phyloP scores from a whole-genome alignment of 495 filamentous ascomycete species.

The Hyaloscypha hepaticicola region DNA sequence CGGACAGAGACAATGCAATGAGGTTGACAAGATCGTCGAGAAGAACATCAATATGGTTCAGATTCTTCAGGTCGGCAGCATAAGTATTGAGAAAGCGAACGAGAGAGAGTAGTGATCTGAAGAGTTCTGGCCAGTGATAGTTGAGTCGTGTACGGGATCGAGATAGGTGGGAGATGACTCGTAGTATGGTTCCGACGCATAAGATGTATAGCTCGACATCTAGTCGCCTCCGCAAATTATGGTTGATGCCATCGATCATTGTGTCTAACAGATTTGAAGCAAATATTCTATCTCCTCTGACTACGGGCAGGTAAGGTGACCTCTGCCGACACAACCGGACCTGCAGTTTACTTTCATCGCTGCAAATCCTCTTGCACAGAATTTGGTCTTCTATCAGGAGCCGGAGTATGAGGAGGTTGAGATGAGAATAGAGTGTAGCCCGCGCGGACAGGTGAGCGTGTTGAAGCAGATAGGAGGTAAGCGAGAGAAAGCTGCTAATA shows the following conservation, averaged over 20 bases:
- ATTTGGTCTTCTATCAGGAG: slow-evolving; percentile 84
- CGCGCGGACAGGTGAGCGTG: slow-evolving; percentile 85
- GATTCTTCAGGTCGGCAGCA: slow-evolving; percentile 64
- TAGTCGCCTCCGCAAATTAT: slow-evolving; percentile 83
- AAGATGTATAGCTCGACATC: slow-evolving; percentile 84
- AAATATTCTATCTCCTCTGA: slow-evolving; percentile 66
- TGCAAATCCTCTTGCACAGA: slow-evolving; percentile 82
- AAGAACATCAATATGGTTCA: slow-evolving; percentile 57
- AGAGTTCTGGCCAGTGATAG: slow-evolving; percentile 97
- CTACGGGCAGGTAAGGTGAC: slow-evolving; percentile 80
- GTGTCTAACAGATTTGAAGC: slow-evolving; percentile 78
- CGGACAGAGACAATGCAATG: slow-evolving; percentile 81
- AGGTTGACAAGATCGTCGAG: slow-evolving; percentile 76
- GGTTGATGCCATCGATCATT: slow-evolving; percentile 86
- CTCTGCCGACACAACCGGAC: slow-evolving; percentile 89
- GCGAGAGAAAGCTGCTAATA: slow-evolving; percentile 78
- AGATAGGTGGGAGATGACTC: slow-evolving; percentile 79
- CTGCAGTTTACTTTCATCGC: slow-evolving; percentile 69
- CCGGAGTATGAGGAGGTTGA: slow-evolving; percentile 80
- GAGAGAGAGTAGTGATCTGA: slow-evolving; percentile 83
- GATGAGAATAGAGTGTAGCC: slow-evolving; percentile 74
- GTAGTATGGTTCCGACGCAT: slow-evolving; percentile 74
- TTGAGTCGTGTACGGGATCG: slow-evolving; percentile 70
- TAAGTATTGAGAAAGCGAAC: slow-evolving; percentile 91
- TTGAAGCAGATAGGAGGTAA: slow-evolving; percentile 89